Percentiles rank a stretch among this genome's conserved stretches.
These are phyloP conservation scores for Capsicum chinense DNA, from an alignment of 257 asterid species.

Conservation along the genomic window DNA sequence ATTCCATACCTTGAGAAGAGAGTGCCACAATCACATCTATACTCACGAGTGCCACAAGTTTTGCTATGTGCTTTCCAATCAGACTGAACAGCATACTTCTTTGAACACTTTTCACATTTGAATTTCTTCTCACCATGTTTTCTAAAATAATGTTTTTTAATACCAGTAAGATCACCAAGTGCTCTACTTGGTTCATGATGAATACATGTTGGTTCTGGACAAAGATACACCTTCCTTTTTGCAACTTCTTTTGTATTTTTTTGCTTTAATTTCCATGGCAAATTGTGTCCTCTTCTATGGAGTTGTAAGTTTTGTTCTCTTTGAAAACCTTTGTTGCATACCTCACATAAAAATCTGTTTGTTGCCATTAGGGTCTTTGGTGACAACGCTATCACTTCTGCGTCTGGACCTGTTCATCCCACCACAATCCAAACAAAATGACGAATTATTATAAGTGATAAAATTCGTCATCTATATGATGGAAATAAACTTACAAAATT, in stretches of 20 bases:
- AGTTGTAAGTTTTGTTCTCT: conserved; percentile 88
- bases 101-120: conserved; percentile 79
- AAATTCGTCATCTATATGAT: not conserved
- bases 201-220: conserved; percentile 80
- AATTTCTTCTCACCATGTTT: conserved; percentile 82
- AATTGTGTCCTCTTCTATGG: conserved; percentile 79
- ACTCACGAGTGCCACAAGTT: conserved; percentile 78
- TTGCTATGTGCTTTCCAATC: conserved; percentile 87
- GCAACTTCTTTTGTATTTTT: conserved; percentile 64
- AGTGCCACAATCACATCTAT: conserved; percentile 81
- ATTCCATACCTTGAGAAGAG: conserved; percentile 63
- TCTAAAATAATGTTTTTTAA: conserved; percentile 71
- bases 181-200: conserved; percentile 84
- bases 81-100: conserved; percentile 82
- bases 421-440: not conserved
- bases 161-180: conserved; percentile 87
- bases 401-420: conserved; percentile 59
- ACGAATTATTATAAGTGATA: not conserved
- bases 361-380: conserved; percentile 86
- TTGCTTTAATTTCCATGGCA: conserved; percentile 80
- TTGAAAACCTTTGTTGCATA: conserved; percentile 85
- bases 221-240: conserved; percentile 64
- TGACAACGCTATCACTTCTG: conserved; percentile 76
- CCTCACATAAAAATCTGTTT: conserved; percentile 78
- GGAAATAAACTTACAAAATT: not conserved